phyloP scores from a whole-genome alignment of 139 green algal genomes.

The Helicosporidium sp. region DNA sequence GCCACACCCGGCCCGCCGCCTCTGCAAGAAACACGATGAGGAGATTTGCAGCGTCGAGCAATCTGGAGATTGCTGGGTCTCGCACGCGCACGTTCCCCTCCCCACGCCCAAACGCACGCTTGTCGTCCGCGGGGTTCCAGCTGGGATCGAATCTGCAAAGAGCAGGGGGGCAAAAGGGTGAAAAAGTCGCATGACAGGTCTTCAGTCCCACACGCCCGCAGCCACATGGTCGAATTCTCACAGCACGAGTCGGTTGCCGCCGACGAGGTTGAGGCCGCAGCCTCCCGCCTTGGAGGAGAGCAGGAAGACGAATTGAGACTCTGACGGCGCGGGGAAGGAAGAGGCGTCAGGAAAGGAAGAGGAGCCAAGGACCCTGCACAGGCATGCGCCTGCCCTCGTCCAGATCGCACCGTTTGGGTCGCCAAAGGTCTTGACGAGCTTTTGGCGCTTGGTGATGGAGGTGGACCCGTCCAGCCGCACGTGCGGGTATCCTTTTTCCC shows the following conservation, averaged over 20 bases:
- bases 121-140: constrained; percentile 86
- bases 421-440: constrained; percentile 76
- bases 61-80: no score
- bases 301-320: constrained; percentile 88
- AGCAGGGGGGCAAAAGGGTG: constrained; percentile 62
- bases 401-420: constrained; percentile 23
- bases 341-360: background rate
- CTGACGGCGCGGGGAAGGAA: no score
- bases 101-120: constrained; percentile 32
- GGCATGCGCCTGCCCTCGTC: no score
- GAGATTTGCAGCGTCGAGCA: no score
- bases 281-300: constrained; percentile 83
- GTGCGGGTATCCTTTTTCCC: constrained; percentile 60
- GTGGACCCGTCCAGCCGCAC: constrained; percentile 81
- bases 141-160: constrained; percentile 39
- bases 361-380: background rate
- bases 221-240: no score
- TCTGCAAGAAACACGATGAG: no score
- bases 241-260: constrained; percentile 80
- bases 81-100: no score
- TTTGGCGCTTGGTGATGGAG: constrained; percentile 77
- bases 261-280: constrained; percentile 95
- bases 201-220: no score
- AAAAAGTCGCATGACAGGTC: no score
- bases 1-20: constrained; percentile 65